A percentile compares a stretch with the other conserved stretches of the same genome.
These are phyloP conservation scores for Limtongozyma cylindracea DNA, from an alignment of 805 yeast species.

Conservation along the genomic window DNA sequence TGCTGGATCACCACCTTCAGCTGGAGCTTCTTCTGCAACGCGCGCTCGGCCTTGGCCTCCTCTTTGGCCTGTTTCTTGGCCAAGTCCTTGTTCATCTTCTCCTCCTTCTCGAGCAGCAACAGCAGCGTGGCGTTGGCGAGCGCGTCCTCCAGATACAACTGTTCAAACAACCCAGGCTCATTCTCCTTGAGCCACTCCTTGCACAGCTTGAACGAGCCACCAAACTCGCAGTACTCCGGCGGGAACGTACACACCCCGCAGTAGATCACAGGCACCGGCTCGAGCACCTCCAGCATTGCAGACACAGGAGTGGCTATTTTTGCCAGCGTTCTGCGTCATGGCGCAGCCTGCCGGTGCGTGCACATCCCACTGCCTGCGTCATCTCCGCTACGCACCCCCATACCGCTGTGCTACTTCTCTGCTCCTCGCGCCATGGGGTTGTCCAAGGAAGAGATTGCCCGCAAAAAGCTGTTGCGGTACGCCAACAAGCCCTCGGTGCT, in stretches of 20 bases:
- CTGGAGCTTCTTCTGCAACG: slow-evolving; percentile 49
- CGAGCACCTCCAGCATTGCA: too few species aligned
- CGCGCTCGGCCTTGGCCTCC: slow-evolving; percentile 67
- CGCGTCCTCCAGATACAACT: slow-evolving; percentile 35
- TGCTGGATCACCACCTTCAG: slow-evolving; percentile 66
- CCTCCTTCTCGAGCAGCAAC: slow-evolving; percentile 53
- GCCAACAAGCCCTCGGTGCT: too few species aligned
- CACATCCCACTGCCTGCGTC: too few species aligned
- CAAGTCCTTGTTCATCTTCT: slow-evolving; percentile 56
- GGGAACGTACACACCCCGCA: slow-evolving; percentile 69
- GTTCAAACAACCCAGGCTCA: slow-evolving; percentile 26
- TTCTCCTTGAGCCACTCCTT: slow-evolving; percentile 52
- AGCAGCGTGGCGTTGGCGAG: slow-evolving; percentile 30
- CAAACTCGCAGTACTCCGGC: slow-evolving; percentile 86
- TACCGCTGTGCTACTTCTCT: too few species aligned
- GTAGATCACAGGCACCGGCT: too few species aligned
- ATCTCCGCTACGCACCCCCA: too few species aligned
- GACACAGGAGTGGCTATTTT: too few species aligned
- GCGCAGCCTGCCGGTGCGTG: too few species aligned
- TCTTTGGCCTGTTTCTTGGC: slow-evolving; percentile 72
- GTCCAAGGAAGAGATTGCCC: too few species aligned
- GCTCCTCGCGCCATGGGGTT: too few species aligned
- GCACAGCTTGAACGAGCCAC: slow-evolving; percentile 59
- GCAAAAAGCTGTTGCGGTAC: too few species aligned
- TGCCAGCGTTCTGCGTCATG: too few species aligned